phyloP scores from a whole-genome alignment of 202 grass and related monocot genomes.

The Brachypodium distachyon region DNA sequence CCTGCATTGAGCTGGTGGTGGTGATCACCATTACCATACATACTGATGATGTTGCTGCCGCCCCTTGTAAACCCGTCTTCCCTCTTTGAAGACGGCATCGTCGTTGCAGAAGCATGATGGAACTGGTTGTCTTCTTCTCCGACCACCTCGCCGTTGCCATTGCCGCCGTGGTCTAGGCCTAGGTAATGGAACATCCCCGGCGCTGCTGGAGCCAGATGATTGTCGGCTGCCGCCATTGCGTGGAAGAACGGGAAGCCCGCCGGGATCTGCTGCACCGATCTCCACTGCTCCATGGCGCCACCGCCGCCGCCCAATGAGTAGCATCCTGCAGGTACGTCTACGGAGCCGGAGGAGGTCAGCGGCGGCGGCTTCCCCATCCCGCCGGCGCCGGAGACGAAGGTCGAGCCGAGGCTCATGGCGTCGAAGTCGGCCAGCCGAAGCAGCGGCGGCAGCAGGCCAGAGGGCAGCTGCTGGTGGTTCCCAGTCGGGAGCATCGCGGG shows the following conservation, averaged over 20 bases:
- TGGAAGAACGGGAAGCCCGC: conserved; percentile 49
- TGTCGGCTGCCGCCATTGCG: conserved; percentile 30
- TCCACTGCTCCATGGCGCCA: conserved; percentile 27
- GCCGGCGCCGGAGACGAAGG: too few species aligned
- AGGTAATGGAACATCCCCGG: conserved; percentile 1
- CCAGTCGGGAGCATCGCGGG: conserved; percentile 17
- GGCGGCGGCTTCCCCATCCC: conserved; percentile 21
- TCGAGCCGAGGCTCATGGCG: conserved; percentile 45
- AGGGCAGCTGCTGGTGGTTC: too few species aligned
- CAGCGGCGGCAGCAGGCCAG: conserved; percentile 40
- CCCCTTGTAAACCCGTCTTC: neutral
- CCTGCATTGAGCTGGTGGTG: conserved; percentile 9
- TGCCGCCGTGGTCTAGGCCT: neutral
- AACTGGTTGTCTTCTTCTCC: conserved; percentile 4
- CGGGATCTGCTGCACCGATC: conserved; percentile 45
- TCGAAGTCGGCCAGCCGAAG: conserved; percentile 51
- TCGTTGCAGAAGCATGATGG: too few species aligned
- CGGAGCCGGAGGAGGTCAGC: too few species aligned
- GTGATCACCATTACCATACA: conserved; percentile 33
- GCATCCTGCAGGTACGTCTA: neutral
- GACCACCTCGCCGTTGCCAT: neutral
- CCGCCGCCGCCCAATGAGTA: neutral
- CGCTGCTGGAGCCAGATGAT: neutral
- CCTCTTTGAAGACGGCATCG: conserved; percentile 26
- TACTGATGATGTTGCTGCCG: conserved; percentile 1